phyloP scores from a whole-genome alignment of 129 eudicot species.

The Tagetes erecta region DNA sequence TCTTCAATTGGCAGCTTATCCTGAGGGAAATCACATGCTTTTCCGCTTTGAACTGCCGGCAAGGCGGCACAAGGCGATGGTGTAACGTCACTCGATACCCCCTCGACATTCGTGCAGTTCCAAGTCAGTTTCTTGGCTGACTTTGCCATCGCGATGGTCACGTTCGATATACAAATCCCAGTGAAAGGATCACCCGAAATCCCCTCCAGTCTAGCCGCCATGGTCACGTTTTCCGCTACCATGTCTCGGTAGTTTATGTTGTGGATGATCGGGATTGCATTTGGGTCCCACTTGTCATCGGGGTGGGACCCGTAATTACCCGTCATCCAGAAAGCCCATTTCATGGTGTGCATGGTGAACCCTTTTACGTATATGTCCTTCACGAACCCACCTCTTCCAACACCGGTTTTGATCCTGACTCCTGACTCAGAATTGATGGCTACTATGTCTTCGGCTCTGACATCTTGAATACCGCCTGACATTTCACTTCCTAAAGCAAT shows the following conservation, averaged over 20 bases:
- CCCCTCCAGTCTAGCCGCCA: conserved; percentile 81
- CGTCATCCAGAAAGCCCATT: conserved; percentile 87
- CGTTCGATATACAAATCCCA: conserved; percentile 87
- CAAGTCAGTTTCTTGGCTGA: conserved; percentile 65
- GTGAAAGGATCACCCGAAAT: conserved; percentile 74
- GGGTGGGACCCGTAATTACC: conserved; percentile 85
- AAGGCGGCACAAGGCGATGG: conserved; percentile 66
- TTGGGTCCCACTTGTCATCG: conserved; percentile 63
- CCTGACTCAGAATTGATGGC: conserved; percentile 79
- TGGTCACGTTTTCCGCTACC: conserved; percentile 83
- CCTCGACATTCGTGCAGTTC: conserved; percentile 74
- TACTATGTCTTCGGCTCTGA: conserved; percentile 67
- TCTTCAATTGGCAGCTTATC: conserved; percentile 63
- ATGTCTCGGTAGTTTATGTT: conserved; percentile 71
- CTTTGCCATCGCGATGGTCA: conserved; percentile 57
- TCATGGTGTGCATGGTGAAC: conserved; percentile 73
- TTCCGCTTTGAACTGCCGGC: conserved; percentile 47
- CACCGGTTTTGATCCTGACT: conserved; percentile 71
- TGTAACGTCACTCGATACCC: conserved; percentile 71
- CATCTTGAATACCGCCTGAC: conserved; percentile 91
- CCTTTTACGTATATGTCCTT: conserved; percentile 64
- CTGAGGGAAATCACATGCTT: conserved; percentile 58
- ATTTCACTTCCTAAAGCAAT: conserved; percentile 92
- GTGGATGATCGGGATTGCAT: conserved; percentile 61
- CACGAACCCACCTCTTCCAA: conserved; percentile 77